Evolutionary conservation across 2,329 filamentous ascomycete species (phyloP).

Genomic region (Trichoderma sp.): DNA sequence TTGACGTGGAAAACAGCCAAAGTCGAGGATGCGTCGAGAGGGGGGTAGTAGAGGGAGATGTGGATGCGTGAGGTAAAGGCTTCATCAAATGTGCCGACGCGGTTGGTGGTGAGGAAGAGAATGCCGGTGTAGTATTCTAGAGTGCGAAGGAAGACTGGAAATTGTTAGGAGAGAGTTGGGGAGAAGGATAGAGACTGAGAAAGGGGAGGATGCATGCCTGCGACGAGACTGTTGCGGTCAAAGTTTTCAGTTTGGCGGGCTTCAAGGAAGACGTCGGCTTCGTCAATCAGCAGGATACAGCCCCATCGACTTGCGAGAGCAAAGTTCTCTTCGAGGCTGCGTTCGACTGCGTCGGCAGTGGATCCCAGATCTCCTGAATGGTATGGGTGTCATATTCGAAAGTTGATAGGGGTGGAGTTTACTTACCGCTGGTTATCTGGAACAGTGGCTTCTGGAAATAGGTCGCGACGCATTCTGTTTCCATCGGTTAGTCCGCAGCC

Average conservation of each 20-base stretch:
- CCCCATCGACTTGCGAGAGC: conserved; percentile 32
- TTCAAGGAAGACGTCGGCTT: conserved; percentile 35
- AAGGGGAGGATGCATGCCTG: conserved; percentile 7
- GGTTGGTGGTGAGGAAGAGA: conserved; percentile 41
- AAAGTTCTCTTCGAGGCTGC: conserved; percentile 41
- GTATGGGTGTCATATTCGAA: background rate
- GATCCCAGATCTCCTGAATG: conserved; percentile 19
- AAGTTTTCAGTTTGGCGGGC: conserved; percentile 29
- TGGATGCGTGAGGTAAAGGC: conserved; percentile 42
- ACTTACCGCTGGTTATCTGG: conserved; percentile 29
- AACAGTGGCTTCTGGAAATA: conserved; percentile 31
- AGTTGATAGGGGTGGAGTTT: too few species aligned
- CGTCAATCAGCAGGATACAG: conserved; percentile 35
- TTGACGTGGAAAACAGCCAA: conserved; percentile 26
- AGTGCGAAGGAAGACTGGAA: conserved; percentile 39
- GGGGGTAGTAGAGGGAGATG: conserved; percentile 37
- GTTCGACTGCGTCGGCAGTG: conserved; percentile 8
- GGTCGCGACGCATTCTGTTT: conserved; percentile 28
- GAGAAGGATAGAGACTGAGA: too few species aligned
- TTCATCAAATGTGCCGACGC: conserved; percentile 40
- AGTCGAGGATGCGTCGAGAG: background rate
- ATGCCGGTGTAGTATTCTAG: conserved; percentile 42
- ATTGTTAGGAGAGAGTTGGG: too few species aligned
- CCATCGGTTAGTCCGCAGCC: too few species aligned
- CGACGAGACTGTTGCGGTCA: conserved; percentile 39